A percentile compares a stretch with the other conserved stretches of the same genome.
Conservation (phyloP, 2,329 filamentous ascomycete genomes). For the Aspergillus carbonarius region DNA sequence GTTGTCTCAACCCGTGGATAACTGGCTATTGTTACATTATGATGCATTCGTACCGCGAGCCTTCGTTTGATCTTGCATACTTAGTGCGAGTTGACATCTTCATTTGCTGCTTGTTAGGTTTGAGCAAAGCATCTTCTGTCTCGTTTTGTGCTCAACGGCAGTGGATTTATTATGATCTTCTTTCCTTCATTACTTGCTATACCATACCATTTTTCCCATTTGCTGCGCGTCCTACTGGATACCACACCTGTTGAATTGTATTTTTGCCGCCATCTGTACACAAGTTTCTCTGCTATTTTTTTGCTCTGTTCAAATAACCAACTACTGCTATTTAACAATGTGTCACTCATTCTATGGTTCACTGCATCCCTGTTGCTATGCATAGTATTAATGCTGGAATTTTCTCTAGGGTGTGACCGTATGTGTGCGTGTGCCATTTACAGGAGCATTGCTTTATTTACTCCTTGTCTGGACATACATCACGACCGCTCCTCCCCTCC, state of each 20-base stretch:
- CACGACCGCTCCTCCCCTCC: neutral
- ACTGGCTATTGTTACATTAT: constrained; percentile 4
- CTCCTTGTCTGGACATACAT: neutral
- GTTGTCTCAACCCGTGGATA: neutral
- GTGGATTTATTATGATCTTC: constrained; percentile 11
- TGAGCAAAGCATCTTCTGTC: neutral
- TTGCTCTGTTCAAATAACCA: constrained; percentile 6
- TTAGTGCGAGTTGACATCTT: neutral
- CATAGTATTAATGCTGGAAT: neutral
- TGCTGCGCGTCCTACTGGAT: constrained; percentile 16
- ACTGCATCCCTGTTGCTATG: neutral
- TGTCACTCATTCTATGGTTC: constrained; percentile 8
- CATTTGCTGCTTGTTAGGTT: neutral
- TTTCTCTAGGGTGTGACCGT: neutral
- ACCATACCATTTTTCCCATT: neutral
- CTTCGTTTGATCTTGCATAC: constrained; percentile 4
- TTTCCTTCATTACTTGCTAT: constrained; percentile 1
- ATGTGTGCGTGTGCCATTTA: neutral
- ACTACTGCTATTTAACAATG: neutral
- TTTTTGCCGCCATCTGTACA: constrained; percentile 14
- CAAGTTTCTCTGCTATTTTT: constrained; percentile 8
- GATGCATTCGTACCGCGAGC: neutral
- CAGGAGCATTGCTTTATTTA: neutral
- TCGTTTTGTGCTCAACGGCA: constrained; percentile 5
- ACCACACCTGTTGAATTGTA: constrained; percentile 17